These are phyloP conservation scores for Fusarium sp. DNA, from an alignment of 2,329 filamentous ascomycete species.

Conservation along the genomic window DNA sequence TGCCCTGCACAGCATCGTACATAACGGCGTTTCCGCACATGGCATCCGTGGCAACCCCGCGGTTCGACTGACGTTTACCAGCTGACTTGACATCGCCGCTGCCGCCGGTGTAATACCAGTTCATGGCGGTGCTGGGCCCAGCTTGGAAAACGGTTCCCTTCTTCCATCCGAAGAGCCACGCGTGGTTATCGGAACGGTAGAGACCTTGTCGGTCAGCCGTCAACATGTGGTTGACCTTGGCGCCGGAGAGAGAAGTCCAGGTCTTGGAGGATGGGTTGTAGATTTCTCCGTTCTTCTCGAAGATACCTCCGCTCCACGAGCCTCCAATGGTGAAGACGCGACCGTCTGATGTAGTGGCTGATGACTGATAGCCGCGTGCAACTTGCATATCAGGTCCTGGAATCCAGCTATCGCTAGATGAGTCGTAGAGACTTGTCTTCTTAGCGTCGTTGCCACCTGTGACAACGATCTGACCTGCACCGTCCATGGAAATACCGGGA, in stretches of 20 bases:
- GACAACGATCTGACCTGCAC: constrained; percentile 61
- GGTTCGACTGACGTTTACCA: constrained; percentile 44
- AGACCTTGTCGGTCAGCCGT: constrained; percentile 55
- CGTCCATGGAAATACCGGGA: constrained; percentile 63
- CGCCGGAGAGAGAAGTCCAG: constrained; percentile 43
- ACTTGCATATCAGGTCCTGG: constrained; percentile 24
- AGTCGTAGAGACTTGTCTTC: constrained; percentile 61
- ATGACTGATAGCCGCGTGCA: constrained; percentile 23
- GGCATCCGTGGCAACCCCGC: constrained; percentile 55
- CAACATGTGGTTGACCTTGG: constrained; percentile 59
- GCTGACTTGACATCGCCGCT: constrained; percentile 36
- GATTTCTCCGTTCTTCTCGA: constrained; percentile 28
- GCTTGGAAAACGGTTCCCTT: constrained; percentile 63
- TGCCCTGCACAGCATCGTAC: constrained; percentile 68
- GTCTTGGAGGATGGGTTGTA: constrained; percentile 11
- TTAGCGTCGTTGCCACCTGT: constrained; percentile 63
- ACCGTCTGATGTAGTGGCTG: constrained; percentile 17
- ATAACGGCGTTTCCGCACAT: constrained; percentile 69
- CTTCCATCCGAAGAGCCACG: constrained; percentile 53
- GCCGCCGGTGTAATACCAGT: constrained; percentile 62
- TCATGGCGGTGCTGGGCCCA: constrained; percentile 63
- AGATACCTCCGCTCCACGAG: constrained; percentile 21
- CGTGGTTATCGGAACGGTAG: constrained; percentile 52
- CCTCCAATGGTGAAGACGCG: constrained; percentile 29
- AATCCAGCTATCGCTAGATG: constrained; percentile 15